Evolutionary conservation across 176 grass and related monocot genomes (phyloP), one percentile per base, ranked within the genome.

Genomic region (Pontederia paniculata): DNA sequence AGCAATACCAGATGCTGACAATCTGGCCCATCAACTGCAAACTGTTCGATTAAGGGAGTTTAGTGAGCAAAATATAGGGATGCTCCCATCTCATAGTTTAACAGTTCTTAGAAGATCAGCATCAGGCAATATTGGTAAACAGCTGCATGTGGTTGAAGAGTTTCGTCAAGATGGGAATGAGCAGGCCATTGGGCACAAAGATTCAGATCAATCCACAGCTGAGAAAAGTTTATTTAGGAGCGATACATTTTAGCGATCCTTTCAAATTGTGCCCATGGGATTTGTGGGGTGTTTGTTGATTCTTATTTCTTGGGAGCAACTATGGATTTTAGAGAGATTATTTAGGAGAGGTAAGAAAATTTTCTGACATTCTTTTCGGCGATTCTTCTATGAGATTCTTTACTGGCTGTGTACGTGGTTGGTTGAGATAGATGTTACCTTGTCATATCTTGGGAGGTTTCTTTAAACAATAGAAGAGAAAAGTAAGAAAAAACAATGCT

Each of bases 1-100:
- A 13, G 41, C 52, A 75, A 68, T 44, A 31, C 56, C 44, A 45
- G 54, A 45, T 21, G 45, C 77, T 10, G 77, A 72, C 11, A 54
- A 78, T 64, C 52, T 87, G 61, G 58, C 78, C 53, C 56, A 45
- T 21, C 57, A 58, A 22, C 53, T 87, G 45, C 78, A 58, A 50
- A 50, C 45, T 14, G 3, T 87, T 56, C 45, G 16, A 44, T 49
- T 81, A 5, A 57, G 70, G 19, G 74, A 60, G 45, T 16, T 70
- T 49, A 56, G 48, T 68, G 56, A 68, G 55, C 61, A 71, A 28
- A 51, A 37, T 54, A 62, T 60, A 37, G 44, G 0, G 0, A 59
- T 41, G 65, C 28, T 57, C 21, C 47, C 44, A 23, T 77, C 66
- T 47, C 56, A 53, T 51, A 23, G 48, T 4, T 70, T 71, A 47